phyloP scores from a whole-genome alignment of 2,329 filamentous ascomycete genomes.

The Beauveria medogensis region DNA sequence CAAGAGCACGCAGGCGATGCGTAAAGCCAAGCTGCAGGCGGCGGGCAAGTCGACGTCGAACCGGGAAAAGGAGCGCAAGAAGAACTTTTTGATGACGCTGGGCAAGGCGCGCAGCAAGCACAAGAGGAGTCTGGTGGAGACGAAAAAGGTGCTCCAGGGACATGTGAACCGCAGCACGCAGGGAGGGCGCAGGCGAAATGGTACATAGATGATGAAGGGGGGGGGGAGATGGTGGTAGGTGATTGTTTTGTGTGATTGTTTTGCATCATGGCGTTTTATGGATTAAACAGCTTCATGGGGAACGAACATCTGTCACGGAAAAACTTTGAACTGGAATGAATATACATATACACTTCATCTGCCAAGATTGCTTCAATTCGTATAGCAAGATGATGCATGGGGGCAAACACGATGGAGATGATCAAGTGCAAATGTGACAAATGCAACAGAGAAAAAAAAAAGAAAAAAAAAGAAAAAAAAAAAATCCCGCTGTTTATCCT shows the following conservation, averaged over 20 bases:
- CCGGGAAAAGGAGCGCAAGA: constrained; percentile 90
- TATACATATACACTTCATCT: not conserved
- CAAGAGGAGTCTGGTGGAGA: constrained; percentile 86
- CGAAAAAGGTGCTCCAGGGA: constrained; percentile 67
- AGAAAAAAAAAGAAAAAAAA: too few relatives aligned
- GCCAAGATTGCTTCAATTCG: not conserved
- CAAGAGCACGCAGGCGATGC: constrained; percentile 75
- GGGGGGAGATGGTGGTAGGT: too few relatives aligned
- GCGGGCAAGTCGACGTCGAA: constrained; percentile 96
- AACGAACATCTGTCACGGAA: too few relatives aligned
- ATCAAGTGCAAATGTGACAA: not conserved
- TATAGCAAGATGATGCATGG: not conserved
- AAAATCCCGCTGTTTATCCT: too few relatives aligned
- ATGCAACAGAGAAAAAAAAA: not conserved
- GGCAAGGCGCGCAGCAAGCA: constrained; percentile 94
- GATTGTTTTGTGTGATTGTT: not conserved
- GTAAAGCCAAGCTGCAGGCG: constrained; percentile 77
- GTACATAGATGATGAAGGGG: constrained; percentile 18
- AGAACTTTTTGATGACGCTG: constrained; percentile 98
- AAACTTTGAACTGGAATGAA: not conserved
- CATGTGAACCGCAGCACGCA: constrained; percentile 79
- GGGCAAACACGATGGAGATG: not conserved
- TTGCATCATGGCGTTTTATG: constrained; percentile 2
- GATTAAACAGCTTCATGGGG: not conserved
- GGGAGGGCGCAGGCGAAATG: constrained; percentile 74